Evolutionary conservation across 179 eudicot genomes (phyloP).

Genomic region (Spinacia oleracea): DNA sequence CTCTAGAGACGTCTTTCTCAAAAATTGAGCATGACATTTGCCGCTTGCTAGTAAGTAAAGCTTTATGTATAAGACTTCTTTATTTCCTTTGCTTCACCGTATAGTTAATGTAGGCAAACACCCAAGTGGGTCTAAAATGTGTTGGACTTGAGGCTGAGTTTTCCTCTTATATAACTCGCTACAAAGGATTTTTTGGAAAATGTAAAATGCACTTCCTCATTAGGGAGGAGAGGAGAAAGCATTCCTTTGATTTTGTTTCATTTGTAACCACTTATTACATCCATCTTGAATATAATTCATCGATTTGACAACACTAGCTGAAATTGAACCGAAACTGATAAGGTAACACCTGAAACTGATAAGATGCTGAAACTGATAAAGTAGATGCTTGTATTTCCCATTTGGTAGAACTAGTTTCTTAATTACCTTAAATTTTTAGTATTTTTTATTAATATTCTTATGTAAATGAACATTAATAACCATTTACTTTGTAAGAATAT

Average conservation of each 20-base stretch:
- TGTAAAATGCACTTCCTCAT: not conserved
- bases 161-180: not conserved
- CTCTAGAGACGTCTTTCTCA: conserved; percentile 85
- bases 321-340: too few species aligned
- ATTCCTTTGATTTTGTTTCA: not conserved
- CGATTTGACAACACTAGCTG: too few species aligned
- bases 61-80: not conserved
- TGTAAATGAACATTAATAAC: too few species aligned
- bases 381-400: too few species aligned
- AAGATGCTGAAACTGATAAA: too few species aligned
- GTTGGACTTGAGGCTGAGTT: not conserved
- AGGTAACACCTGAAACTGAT: too few species aligned
- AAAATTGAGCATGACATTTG: conserved; percentile 93
- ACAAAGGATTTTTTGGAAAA: not conserved
- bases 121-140: not conserved
- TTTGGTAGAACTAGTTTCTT: too few species aligned
- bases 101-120: not conserved
- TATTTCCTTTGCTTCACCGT: not conserved
- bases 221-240: not conserved
- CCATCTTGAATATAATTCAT: too few species aligned
- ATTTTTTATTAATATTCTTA: too few species aligned
- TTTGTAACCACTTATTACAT: not conserved
- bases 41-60: conserved; percentile 69
- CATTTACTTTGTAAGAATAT: too few species aligned
- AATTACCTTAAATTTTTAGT: too few species aligned